Base-by-base conservation (phyloP, 1,284 basidiomycete species). In the Boletus albobrunnescens region DNA sequence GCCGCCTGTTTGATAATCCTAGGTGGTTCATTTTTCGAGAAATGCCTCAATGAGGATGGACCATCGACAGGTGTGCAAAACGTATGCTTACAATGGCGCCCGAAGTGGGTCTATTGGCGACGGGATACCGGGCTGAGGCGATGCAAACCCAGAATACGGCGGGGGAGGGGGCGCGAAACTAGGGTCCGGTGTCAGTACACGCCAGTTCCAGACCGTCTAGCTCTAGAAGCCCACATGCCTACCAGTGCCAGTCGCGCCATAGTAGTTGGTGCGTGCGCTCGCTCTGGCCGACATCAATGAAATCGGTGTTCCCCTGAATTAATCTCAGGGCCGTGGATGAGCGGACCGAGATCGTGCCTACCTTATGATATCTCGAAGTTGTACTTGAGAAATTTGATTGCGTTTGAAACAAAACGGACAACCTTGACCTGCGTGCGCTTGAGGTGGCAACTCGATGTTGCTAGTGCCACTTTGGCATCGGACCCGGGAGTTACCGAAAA, bases 231-330 rank as follows among this genome's bases (percentile, higher is more conserved):
- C 28, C 24, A 16, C 44, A 54, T 36, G 40, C 56, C 28, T 40
- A n/a, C 27, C 27, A 19, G 35, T 32, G 6, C n/a, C n/a, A n/a
- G 56, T 56, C 1, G 56, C 31, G 3, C 56, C 56, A 11, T 57
- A 61, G 32, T 57, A 61, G 32, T 47, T 26, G 26, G 16, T 3
- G 23, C 5, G 41, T 11, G 32, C 28, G 16, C 36, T 40, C n/a
- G 1, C 4, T 12, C 45, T 43, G 20, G 35, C 19, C 46, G 57
- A 39, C 22, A 22, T 22, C 27, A 28, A 10, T 19, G 7, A 31
- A n/a, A 31, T 33, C 17, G 17, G 19, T 33, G 17, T n/a, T 33
- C n/a, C n/a, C n/a, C n/a, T n/a, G n/a, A 9, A 10, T 7, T 17
- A 13, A 33, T 1, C 6, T 13, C 39, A 12, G n/a, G 10, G 28